These are phyloP conservation scores for Astrocystis sublimbata DNA, from an alignment of 495 filamentous ascomycete genomes.

Conservation along the genomic window DNA sequence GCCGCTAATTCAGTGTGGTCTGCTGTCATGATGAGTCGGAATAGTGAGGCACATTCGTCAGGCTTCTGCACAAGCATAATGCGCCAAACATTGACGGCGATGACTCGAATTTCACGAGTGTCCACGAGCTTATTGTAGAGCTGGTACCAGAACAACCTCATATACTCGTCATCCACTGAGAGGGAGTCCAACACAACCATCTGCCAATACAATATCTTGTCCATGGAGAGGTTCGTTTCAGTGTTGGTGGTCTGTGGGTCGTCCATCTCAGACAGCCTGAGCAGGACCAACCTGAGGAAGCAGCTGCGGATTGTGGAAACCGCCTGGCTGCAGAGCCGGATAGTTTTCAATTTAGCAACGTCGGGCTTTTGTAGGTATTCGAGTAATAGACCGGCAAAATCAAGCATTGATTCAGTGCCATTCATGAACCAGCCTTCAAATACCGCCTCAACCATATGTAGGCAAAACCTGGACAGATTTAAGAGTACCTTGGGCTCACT, in stretches of 20 bases:
- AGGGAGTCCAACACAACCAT: conserved; percentile 79
- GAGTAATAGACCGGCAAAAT: conserved; percentile 80
- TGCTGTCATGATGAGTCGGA: conserved; percentile 64
- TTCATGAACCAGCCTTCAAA: conserved; percentile 96
- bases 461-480: conserved; percentile 77
- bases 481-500: conserved; percentile 79
- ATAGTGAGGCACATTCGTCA: conserved; percentile 69
- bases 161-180: conserved; percentile 70
- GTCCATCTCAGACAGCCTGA: conserved; percentile 81
- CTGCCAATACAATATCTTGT: conserved; percentile 93
- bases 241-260: conserved; percentile 56
- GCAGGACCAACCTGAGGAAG: conserved; percentile 73
- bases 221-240: conserved; percentile 67
- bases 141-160: conserved; percentile 84
- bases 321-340: conserved; percentile 82
- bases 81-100: conserved; percentile 82
- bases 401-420: conserved; percentile 76
- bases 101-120: conserved; percentile 62
- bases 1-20: conserved; percentile 71
- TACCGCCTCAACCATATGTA: conserved; percentile 81
- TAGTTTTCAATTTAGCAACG: conserved; percentile 74
- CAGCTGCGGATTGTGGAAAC: conserved; percentile 70
- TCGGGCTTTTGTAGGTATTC: conserved; percentile 90
- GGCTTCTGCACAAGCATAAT: conserved; percentile 93
- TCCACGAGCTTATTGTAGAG: conserved; percentile 82